Base-by-base conservation (phyloP, 2,329 filamentous ascomycete genomes). In the Aspergillus udagawae region DNA sequence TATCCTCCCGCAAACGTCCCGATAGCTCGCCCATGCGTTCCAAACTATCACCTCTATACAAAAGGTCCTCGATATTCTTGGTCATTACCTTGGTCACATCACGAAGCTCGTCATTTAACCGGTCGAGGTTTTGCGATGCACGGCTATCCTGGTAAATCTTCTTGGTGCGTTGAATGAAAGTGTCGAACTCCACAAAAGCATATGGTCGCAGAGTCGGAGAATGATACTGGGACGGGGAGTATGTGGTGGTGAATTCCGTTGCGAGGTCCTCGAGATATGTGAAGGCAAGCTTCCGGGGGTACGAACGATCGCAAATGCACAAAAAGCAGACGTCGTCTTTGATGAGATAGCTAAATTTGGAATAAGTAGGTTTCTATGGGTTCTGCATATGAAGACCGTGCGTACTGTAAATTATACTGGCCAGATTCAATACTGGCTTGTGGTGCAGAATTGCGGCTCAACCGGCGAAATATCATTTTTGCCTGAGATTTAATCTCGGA, bases 81-180 rank as follows among this genome's bases (percentile, higher is more conserved):
- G 92, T 97, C 95, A 99, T 99, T 71, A 99, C 92, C 79, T 97
- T 92, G 1, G 94, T 97, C 55, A 99, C 95, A 76, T 97, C 94
- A 74, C 92, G 89, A 64, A 99, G 84, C 82, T 99, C 95, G 71
- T 97, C 91, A 72, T 99, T 97, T 64, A 99, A 82, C 77, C 93
- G 92, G 76, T 95, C 91, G 57, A 99, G 84, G 77, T 97, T 97
- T 77, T 92, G 90, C 14, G 90, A 86, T 17, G 94, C 94, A 63
- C 94, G 87, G 54, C 89, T 86, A 75, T 99, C 94, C 67, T 94
- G 90, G 77, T 99, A 99, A 28, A 92, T 92, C 67, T 92, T 89
- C 78, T 93, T 94, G 44, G 92, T 96, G 72, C 91, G 89, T 72
- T 88, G 83, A 76, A 99, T 96, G 80, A 96, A 97, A 62, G 90